Conservation (phyloP, 768 basidiomycete species). For the Boletus insuetus region DNA sequence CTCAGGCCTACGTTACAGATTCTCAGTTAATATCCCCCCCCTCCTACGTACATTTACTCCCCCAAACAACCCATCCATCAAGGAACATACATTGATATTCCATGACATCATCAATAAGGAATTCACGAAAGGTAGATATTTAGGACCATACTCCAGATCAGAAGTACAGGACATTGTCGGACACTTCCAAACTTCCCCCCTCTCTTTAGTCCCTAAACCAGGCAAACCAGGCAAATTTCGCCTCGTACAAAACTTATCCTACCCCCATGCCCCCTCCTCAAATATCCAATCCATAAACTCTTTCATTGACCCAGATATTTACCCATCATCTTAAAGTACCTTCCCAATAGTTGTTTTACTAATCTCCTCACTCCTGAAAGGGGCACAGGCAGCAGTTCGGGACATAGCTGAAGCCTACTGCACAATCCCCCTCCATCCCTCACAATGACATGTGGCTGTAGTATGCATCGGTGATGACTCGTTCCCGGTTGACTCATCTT, state of each 20-base stretch:
- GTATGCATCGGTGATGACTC: fast-evolving
- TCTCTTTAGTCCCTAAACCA: constrained; percentile 29
- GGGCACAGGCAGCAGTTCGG: neutral
- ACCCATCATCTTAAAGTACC: neutral
- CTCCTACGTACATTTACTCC: neutral
- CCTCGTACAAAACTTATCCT: constrained; percentile 34
- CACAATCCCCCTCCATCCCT: neutral
- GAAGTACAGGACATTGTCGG: constrained; percentile 18
- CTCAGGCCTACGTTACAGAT: neutral
- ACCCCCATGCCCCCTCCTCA: neutral
- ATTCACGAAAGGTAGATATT: neutral
- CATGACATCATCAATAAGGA: neutral
- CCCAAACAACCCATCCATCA: neutral
- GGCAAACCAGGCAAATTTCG: constrained; percentile 21
- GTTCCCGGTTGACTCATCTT: neutral
- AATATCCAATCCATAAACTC: constrained; percentile 34
- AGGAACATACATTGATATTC: fast-evolving
- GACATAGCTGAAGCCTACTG: neutral
- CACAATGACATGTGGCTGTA: neutral
- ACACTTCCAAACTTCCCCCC: constrained; percentile 28
- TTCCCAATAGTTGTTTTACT: neutral
- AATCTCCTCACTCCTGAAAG: neutral
- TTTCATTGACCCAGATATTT: constrained; percentile 23
- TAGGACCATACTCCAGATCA: fast-evolving
- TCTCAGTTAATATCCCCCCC: neutral